These are phyloP conservation scores for Vinca major DNA, from an alignment of 305 asterid species.

Conservation along the genomic window DNA sequence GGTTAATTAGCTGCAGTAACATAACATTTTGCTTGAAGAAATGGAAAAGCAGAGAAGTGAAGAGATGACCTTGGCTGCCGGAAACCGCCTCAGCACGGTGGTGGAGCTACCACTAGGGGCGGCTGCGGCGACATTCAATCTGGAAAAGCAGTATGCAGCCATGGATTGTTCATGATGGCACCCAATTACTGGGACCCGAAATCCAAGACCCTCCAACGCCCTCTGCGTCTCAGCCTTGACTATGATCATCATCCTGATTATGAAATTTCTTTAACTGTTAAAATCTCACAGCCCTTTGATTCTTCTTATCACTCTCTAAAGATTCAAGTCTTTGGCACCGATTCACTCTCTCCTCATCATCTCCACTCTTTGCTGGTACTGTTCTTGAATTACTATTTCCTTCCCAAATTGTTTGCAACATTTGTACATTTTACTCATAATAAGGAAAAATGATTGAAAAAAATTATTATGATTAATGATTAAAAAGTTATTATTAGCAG, in stretches of 20 bases:
- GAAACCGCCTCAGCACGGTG: conserved; percentile 26
- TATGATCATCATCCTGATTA: conserved; percentile 20
- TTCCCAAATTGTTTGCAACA: too few relatives aligned
- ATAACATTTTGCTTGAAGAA: background rate
- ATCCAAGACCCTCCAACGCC: conserved; percentile 59
- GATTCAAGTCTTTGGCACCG: conserved; percentile 35
- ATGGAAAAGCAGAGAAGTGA: background rate
- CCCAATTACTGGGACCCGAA: conserved; percentile 74
- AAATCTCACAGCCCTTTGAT: conserved; percentile 39
- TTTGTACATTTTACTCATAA: too few relatives aligned
- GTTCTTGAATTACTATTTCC: background rate
- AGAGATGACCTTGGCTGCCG: background rate
- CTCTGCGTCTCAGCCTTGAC: conserved; percentile 50
- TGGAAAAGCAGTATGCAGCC: conserved; percentile 73
- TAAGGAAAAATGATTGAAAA: too few relatives aligned
- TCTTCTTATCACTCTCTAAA: conserved; percentile 33
- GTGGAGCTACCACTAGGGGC: conserved; percentile 50
- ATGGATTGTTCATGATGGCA: conserved; percentile 85
- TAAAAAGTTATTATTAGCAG: too few relatives aligned
- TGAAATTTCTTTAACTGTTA: conserved; percentile 36
- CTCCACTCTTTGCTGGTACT: conserved; percentile 42
- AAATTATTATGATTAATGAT: too few relatives aligned
- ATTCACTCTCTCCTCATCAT: conserved; percentile 36
- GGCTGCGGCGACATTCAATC: conserved; percentile 32
- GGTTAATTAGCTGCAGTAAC: background rate